Evolutionary conservation across 768 basidiomycete species (phyloP), one percentile per base, ranked within the genome.

Genomic region (Tylopilus plumbeoviolaceoides): DNA sequence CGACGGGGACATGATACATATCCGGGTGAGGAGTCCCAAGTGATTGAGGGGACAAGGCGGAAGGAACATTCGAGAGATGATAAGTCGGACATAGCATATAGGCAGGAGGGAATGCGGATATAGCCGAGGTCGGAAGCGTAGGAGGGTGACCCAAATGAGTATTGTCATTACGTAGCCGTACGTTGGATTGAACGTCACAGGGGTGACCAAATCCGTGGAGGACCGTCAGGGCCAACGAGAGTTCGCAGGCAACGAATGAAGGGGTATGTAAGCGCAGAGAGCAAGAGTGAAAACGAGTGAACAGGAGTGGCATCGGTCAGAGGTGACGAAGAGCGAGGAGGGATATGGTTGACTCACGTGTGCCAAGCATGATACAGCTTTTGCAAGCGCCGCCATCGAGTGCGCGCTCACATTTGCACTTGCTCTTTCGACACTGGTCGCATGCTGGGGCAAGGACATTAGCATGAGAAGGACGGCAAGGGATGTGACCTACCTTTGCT

Each of bases 401-500:
- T 10, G 79, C 55, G 33, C 87, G 82, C 70, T 91, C 91, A 69
- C 91, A 92, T 71, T 91, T 91, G 75, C 91, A 92, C 64, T 91
- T 91, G 63, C 84, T 87, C 69, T 92, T 92, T 51, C 90, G 81
- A 68, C 91, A 92, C 63, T 91, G 89, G 70, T 92, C 90, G 72
- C 90, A 93, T 21, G 91, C 89, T 87, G 58, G 15, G 7, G 27
- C 12, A 39, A 35, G 43, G 15, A 11, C n/a, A 40, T 57, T 21
- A 51, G 55, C 10, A n/a, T 1, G 20, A 30, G 5, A 27, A 10
- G 23, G 31, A 25, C 47, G 30, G 51, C 7, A 35, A 36, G 45
- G 14, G 42, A 44, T 9, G 43, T 46, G 39, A 68, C 70, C 20
- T 59, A 80, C 85, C 85, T 80, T 89, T 91, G 67, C 85, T 89